Percentiles rank a stretch among this genome's conserved stretches.
These are phyloP conservation scores for Aspergillus sp. DNA, from an alignment of 2,329 filamentous ascomycete species.

Conservation along the genomic window DNA sequence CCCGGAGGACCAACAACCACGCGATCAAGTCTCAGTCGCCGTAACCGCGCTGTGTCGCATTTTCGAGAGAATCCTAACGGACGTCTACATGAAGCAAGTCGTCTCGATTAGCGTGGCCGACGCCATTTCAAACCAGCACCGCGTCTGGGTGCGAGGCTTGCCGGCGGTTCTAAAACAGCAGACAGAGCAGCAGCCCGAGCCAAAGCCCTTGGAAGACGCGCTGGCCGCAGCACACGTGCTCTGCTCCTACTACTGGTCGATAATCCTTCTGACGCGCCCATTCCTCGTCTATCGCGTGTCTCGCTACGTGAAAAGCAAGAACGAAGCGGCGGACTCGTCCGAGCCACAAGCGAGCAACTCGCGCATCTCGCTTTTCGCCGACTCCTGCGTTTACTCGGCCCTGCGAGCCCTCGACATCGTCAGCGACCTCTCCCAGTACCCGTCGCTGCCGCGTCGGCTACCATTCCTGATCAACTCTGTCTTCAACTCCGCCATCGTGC, in stretches of 20 bases:
- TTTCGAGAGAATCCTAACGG: slow-evolving; percentile 34
- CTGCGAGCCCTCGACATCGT: slow-evolving; percentile 33
- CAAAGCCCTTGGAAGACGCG: slow-evolving; percentile 25
- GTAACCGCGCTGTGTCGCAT: slow-evolving; percentile 37
- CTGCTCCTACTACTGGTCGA: slow-evolving; percentile 45
- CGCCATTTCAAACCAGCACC: slow-evolving; percentile 34
- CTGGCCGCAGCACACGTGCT: slow-evolving; percentile 43
- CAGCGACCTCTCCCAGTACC: slow-evolving; percentile 24
- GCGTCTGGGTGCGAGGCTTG: slow-evolving; percentile 32
- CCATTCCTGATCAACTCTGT: slow-evolving; percentile 40
- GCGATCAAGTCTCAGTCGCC: slow-evolving; percentile 40
- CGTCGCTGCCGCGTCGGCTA: slow-evolving; percentile 32
- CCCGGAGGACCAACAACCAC: slow-evolving; percentile 13
- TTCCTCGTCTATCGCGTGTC: slow-evolving; percentile 45
- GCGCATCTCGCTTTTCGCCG: slow-evolving; percentile 24
- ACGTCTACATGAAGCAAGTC: slow-evolving; percentile 36
- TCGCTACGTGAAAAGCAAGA: slow-evolving; percentile 25
- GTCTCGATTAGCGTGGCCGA: slow-evolving; percentile 34
- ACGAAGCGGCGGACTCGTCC: slow-evolving; percentile 9
- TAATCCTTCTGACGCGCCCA: slow-evolving; percentile 45
- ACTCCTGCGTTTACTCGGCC: slow-evolving; percentile 38
- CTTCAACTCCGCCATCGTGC: slow-evolving; percentile 37
- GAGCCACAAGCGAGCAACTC: slow-evolving; percentile 19
- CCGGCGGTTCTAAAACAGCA: slow-evolving; percentile 40
- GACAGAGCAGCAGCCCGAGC: slow-evolving; percentile 35